Evolutionary conservation across 2,329 filamentous ascomycete genomes (phyloP).

Genomic region (Zymoseptoria pseudotritici): DNA sequence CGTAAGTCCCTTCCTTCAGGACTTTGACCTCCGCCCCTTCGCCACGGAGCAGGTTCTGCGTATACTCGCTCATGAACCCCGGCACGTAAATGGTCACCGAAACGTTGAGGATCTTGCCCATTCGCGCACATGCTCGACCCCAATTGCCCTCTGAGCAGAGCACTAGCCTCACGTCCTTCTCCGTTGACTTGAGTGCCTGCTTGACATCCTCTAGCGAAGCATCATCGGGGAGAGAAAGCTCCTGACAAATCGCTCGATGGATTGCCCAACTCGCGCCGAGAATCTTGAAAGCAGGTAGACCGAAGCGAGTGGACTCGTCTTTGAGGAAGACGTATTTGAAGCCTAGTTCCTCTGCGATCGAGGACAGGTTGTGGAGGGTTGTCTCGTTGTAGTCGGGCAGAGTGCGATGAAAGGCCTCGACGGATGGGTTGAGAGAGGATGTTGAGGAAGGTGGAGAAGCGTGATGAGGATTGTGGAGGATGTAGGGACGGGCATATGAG

Average conservation of each 20-base stretch:
- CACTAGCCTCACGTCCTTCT: constrained; percentile 40
- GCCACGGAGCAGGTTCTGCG: constrained; percentile 46
- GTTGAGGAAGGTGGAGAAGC: not conserved
- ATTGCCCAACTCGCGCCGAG: constrained; percentile 70
- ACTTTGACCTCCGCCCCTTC: constrained; percentile 57
- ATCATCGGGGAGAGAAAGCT: constrained; percentile 38
- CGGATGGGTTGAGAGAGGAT: constrained; percentile 7
- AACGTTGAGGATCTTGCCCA: constrained; percentile 55
- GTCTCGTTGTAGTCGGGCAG: constrained; percentile 53
- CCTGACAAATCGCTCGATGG: constrained; percentile 48
- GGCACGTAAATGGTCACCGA: constrained; percentile 57
- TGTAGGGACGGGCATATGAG: constrained; percentile 9
- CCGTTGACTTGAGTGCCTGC: constrained; percentile 16
- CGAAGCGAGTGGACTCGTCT: constrained; percentile 61
- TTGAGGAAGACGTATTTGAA: constrained; percentile 58
- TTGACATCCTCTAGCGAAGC: constrained; percentile 41
- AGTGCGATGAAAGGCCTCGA: constrained; percentile 47
- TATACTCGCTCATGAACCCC: constrained; percentile 46
- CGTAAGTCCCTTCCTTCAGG: constrained; percentile 52
- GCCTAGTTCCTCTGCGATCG: constrained; percentile 51
- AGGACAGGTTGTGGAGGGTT: constrained; percentile 46
- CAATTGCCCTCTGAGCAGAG: constrained; percentile 72
- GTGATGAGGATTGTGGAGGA: constrained; percentile 15
- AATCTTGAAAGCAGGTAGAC: constrained; percentile 71
- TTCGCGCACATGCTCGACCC: constrained; percentile 63